Percentiles rank a stretch among this genome's conserved stretches.
Conservation (phyloP, 1,139 yeast species). For the Kodamaea arcana region DNA sequence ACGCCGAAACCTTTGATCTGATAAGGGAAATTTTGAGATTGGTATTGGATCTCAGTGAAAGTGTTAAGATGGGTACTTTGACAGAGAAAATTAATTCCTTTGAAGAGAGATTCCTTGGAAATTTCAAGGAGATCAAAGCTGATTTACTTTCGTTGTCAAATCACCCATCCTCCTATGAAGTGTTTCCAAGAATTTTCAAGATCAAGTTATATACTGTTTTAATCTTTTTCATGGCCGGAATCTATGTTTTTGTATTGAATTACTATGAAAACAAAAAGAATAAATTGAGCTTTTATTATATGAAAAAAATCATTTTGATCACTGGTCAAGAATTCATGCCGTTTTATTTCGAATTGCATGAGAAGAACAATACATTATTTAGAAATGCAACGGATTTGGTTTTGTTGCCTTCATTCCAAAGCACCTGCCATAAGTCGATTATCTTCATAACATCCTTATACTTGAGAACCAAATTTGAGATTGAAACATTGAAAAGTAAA, state of each 20-base stretch:
- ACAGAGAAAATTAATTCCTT: constrained; percentile 12
- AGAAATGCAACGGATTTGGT: constrained; percentile 28
- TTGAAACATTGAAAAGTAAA: constrained; percentile 6
- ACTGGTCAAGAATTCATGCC: constrained; percentile 37
- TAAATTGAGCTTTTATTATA: constrained; percentile 30
- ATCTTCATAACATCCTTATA: constrained; percentile 22
- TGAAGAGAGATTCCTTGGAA: constrained; percentile 16
- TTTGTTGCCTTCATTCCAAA: constrained; percentile 39
- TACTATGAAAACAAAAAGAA: constrained; percentile 34
- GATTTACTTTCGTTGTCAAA: constrained; percentile 14
- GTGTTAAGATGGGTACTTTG: constrained; percentile 18
- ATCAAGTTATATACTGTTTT: constrained; percentile 10
- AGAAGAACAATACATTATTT: constrained; percentile 25
- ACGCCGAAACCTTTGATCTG: constrained; percentile 16
- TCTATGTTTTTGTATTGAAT: constrained; percentile 37
- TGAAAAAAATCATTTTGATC: constrained; percentile 29
- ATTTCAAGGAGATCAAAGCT: constrained; percentile 15
- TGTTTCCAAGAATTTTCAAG: constrained; percentile 6
- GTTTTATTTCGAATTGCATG: constrained; percentile 31
- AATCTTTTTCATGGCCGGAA: constrained; percentile 25
- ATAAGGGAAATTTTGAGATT: constrained; percentile 14
- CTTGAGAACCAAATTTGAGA: constrained; percentile 18
- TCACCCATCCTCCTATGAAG: constrained; percentile 5
- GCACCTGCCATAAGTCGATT: constrained; percentile 36
- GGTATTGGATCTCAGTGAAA: constrained; percentile 19